A percentile compares a stretch with the other conserved stretches of the same genome.
These are phyloP conservation scores for Phaeodactylum tricornutum DNA, from an alignment of 108 stramenopile genomes.

Conservation along the genomic window DNA sequence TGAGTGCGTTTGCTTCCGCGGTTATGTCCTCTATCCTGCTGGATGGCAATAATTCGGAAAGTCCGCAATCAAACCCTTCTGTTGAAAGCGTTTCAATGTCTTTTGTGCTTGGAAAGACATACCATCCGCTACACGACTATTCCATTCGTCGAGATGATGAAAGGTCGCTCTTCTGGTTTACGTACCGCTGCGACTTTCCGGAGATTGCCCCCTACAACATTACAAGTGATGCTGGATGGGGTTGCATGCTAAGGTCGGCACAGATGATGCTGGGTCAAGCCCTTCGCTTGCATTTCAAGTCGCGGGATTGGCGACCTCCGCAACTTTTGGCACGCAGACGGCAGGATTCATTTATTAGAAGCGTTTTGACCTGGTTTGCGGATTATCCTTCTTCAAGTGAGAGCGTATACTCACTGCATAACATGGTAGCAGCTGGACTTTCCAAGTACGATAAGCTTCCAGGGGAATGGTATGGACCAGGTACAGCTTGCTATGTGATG, in stretches of 20 bases:
- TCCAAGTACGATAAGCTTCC: constrained; percentile 64
- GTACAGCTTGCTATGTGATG: constrained; percentile 72
- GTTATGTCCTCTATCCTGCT: too few relatives aligned
- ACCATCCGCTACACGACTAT: constrained; percentile 28
- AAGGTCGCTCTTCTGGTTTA: constrained; percentile 58
- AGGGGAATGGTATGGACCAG: constrained; percentile 89
- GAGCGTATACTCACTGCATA: constrained; percentile 61
- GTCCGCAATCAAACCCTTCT: too few relatives aligned
- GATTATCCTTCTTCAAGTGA: constrained; percentile 53
- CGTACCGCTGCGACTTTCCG: constrained; percentile 73
- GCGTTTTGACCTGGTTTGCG: constrained; percentile 62
- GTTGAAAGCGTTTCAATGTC: too few relatives aligned
- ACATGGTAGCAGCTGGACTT: constrained; percentile 78
- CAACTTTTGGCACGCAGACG: constrained; percentile 8
- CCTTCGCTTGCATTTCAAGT: constrained; percentile 60
- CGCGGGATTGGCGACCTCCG: constrained; percentile 40
- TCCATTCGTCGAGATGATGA: constrained; percentile 23
- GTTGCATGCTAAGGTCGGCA: constrained; percentile 96
- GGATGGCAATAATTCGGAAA: too few relatives aligned
- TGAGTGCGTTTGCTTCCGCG: too few relatives aligned
- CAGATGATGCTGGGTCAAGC: constrained; percentile 93
- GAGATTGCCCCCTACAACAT: constrained; percentile 72
- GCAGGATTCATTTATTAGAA: constrained; percentile 32
- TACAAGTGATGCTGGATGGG: constrained; percentile 94
- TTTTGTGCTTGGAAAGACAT: constrained; percentile 39